Evolutionary conservation across 2,329 filamentous ascomycete species (phyloP).

Genomic region (Akanthomyces lecanii): DNA sequence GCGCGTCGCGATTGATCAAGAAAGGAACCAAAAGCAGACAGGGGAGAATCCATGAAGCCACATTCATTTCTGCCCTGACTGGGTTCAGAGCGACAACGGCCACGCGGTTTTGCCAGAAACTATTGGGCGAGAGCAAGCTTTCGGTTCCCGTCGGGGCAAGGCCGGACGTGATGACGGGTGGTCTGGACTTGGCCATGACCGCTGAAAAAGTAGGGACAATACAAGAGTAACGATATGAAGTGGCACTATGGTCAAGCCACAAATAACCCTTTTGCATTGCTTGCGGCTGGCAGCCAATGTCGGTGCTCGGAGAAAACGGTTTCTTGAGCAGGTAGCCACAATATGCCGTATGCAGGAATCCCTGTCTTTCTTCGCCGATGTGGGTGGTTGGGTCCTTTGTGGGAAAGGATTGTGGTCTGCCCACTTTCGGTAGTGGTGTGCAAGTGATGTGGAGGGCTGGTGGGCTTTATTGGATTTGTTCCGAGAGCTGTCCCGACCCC

Average conservation of each 20-base stretch:
- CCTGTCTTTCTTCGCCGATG: neutral
- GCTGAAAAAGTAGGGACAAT: neutral
- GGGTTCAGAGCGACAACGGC: neutral
- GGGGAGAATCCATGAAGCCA: neutral
- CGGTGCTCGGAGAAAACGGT: slow-evolving; percentile 1
- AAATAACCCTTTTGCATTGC: neutral
- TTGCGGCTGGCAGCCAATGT: neutral
- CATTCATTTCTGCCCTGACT: neutral
- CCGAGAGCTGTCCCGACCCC: neutral
- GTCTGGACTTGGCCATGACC: neutral
- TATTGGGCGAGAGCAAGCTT: neutral
- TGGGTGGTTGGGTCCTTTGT: neutral
- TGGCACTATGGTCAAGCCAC: slow-evolving; percentile 3
- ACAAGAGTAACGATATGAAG: neutral
- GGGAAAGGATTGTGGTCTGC: neutral
- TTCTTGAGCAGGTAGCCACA: neutral
- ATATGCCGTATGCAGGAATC: neutral
- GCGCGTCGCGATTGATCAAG: neutral
- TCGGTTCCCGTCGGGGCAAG: slow-evolving; percentile 3
- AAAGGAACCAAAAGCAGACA: neutral
- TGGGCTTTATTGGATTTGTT: neutral
- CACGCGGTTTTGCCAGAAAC: no score
- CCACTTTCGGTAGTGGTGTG: neutral
- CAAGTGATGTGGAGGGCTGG: neutral
- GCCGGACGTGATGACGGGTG: neutral